Evolutionary conservation across 768 basidiomycete genomes (phyloP).

Genomic region (Suillus placidus): DNA sequence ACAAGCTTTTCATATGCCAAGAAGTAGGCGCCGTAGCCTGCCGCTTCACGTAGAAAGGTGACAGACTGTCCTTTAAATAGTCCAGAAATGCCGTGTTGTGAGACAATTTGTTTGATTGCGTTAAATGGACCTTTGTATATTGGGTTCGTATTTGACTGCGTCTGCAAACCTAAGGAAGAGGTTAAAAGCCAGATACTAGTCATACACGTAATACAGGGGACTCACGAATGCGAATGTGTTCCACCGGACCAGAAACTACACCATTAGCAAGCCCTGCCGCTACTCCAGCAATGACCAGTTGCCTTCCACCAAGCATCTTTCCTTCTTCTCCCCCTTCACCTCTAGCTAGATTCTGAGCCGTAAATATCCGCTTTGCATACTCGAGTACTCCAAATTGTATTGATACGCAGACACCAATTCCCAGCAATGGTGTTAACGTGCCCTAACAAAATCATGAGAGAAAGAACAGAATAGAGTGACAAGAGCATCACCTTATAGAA

Average conservation of each 20-base stretch:
- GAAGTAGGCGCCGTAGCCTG: constrained; percentile 89
- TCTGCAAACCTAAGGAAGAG: constrained; percentile 73
- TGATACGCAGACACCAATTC: constrained; percentile 93
- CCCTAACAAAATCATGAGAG: constrained; percentile 52
- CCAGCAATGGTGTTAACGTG: constrained; percentile 85
- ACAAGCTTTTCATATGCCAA: constrained; percentile 90
- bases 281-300: constrained; percentile 79
- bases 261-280: constrained; percentile 89
- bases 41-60: constrained; percentile 81
- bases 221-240: constrained; percentile 95
- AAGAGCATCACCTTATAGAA: constrained; percentile 80
- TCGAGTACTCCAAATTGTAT: constrained; percentile 95
- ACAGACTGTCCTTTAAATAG: constrained; percentile 93
- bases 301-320: constrained; percentile 54
- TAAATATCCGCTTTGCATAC: constrained; percentile 80
- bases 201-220: constrained; percentile 11
- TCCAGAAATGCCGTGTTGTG: constrained; percentile 74
- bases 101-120: constrained; percentile 83
- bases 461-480: neutral
- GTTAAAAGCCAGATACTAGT: neutral
- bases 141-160: constrained; percentile 78
- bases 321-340: constrained; percentile 72
- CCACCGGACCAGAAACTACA: constrained; percentile 93
- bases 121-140: constrained; percentile 84
- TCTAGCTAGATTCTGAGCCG: constrained; percentile 54